Conservation (phyloP, 169 alveolate species). For the Plasmodium ovale region DNA sequence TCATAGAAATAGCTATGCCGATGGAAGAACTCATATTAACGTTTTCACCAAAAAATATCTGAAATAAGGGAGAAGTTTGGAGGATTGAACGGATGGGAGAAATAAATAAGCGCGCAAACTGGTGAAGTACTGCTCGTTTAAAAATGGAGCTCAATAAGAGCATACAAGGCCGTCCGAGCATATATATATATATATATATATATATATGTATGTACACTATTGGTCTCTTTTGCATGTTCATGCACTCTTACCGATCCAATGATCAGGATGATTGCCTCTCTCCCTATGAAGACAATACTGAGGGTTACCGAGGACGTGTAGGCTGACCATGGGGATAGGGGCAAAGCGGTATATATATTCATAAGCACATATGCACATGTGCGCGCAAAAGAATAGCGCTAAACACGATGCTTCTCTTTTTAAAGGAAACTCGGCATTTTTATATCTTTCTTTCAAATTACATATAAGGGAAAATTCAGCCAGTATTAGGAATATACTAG, state of each 20-base stretch:
- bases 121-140: background rate
- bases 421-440: background rate
- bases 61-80: background rate
- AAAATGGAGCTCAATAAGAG: background rate
- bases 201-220: background rate
- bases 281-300: conserved; percentile 61
- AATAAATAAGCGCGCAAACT: background rate
- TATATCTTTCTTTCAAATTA: conserved; percentile 10
- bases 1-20: conserved; percentile 65
- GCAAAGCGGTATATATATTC: background rate
- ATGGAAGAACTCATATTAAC: conserved; percentile 59
- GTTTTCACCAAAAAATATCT: conserved; percentile 66
- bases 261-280: conserved; percentile 61
- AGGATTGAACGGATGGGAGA: background rate
- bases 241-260: conserved; percentile 48
- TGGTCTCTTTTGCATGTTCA: background rate
- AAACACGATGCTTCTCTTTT: background rate
- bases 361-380: background rate
- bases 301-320: conserved; percentile 62
- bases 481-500: conserved; percentile 49
- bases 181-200: background rate
- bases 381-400: background rate
- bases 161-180: background rate
- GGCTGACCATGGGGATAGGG: conserved; percentile 1
- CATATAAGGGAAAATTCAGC: conserved; percentile 62